These are phyloP conservation scores for Fusarium sp. DNA, from an alignment of 2,329 filamentous ascomycete species.

Conservation along the genomic window DNA sequence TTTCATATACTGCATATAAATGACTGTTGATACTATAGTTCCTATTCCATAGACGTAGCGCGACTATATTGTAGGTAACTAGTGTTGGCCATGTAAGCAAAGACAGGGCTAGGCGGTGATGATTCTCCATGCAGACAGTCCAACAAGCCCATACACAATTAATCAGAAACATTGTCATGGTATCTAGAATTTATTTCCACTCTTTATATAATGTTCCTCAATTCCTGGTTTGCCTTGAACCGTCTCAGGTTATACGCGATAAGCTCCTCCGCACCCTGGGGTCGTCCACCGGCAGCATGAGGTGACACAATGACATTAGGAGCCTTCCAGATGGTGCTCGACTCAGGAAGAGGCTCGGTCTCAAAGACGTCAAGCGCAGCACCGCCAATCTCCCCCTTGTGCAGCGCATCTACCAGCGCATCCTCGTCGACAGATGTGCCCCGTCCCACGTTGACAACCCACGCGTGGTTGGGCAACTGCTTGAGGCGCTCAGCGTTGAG, in stretches of 20 bases:
- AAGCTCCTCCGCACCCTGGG: slow-evolving; percentile 66
- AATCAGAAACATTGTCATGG: neutral
- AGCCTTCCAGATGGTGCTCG: slow-evolving; percentile 59
- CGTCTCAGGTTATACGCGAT: slow-evolving; percentile 69
- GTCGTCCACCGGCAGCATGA: slow-evolving; percentile 67
- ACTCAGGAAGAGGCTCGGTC: slow-evolving; percentile 55
- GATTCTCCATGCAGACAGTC: no score
- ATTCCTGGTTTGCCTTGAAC: slow-evolving; percentile 65
- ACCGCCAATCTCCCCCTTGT: slow-evolving; percentile 55
- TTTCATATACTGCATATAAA: no score
- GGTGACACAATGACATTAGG: slow-evolving; percentile 63
- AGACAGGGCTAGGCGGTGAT: no score
- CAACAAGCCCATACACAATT: neutral
- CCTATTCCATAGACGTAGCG: no score
- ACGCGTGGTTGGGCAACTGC: slow-evolving; percentile 65
- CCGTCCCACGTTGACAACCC: slow-evolving; percentile 63
- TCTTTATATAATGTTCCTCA: slow-evolving; percentile 61
- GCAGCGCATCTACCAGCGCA: slow-evolving; percentile 57
- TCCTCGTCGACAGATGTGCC: slow-evolving; percentile 60
- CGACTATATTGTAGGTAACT: no score
- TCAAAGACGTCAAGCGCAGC: slow-evolving; percentile 61
- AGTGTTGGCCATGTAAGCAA: no score
- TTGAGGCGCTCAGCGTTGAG: slow-evolving; percentile 63
- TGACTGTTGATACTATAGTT: no score
- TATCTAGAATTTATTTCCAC: neutral